Conservation (phyloP, 345 rosid genomes). For the Eucalyptus regnans region DNA sequence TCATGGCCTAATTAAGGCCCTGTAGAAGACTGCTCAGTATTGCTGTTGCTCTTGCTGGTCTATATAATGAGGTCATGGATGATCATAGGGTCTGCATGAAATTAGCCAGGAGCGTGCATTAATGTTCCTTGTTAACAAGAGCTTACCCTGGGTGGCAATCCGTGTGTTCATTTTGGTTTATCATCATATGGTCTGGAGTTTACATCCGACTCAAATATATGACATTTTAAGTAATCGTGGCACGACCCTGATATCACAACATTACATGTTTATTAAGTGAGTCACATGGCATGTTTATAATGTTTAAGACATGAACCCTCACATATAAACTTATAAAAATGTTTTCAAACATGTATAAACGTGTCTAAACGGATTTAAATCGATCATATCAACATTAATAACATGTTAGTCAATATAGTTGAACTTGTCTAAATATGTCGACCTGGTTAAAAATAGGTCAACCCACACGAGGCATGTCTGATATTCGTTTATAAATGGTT, state of each 20-base stretch:
- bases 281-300: neutral
- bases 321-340: neutral
- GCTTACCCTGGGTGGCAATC: neutral
- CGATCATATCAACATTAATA: neutral
- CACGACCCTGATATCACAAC: neutral
- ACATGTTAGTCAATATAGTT: neutral
- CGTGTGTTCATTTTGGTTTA: neutral
- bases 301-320: neutral
- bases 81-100: neutral
- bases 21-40: neutral
- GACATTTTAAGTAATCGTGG: neutral
- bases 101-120: neutral
- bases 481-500: neutral
- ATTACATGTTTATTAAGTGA: neutral
- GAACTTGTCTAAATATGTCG: neutral
- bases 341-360: neutral
- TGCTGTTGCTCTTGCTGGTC: neutral
- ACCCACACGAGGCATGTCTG: neutral
- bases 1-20: neutral
- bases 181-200: neutral
- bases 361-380: neutral
- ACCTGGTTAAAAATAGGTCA: neutral
- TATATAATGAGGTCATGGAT: neutral
- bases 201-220: neutral
- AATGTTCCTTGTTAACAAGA: neutral